Evolutionary conservation across 495 filamentous ascomycete genomes (phyloP).

Genomic region (Chaetomium cochliodes): DNA sequence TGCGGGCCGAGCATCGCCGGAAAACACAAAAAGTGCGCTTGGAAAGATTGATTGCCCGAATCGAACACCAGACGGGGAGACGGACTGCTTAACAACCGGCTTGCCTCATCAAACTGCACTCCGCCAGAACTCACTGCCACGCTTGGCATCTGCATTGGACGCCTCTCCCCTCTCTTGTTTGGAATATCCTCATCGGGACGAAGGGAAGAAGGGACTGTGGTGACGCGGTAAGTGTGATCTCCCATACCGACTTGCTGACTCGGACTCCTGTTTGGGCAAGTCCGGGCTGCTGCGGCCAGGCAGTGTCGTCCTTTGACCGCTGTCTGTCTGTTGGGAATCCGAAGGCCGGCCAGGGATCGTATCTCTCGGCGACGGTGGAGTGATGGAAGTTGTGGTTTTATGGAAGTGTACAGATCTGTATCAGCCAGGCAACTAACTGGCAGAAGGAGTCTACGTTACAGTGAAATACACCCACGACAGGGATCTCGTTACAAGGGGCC

Average conservation of each 20-base stretch:
- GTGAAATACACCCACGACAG: background rate
- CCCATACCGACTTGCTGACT: background rate
- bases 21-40: background rate
- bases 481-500: background rate
- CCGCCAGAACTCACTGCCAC: constrained; percentile 18
- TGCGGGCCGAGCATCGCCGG: background rate
- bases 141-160: constrained; percentile 21
- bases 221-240: constrained; percentile 5
- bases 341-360: no score
- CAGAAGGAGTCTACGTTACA: background rate
- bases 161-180: constrained; percentile 1
- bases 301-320: background rate
- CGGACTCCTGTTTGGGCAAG: background rate
- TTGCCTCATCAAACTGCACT: background rate
- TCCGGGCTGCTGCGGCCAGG: background rate
- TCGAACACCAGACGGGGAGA: background rate
- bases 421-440: background rate
- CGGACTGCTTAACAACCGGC: background rate
- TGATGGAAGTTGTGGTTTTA: constrained; percentile 2
- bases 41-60: background rate
- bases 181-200: background rate
- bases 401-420: background rate
- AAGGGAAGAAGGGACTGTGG: background rate
- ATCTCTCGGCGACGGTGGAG: background rate
- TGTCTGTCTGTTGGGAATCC: background rate